phyloP scores from a whole-genome alignment of 441 rosid species.

The Theobroma grandiflorum region DNA sequence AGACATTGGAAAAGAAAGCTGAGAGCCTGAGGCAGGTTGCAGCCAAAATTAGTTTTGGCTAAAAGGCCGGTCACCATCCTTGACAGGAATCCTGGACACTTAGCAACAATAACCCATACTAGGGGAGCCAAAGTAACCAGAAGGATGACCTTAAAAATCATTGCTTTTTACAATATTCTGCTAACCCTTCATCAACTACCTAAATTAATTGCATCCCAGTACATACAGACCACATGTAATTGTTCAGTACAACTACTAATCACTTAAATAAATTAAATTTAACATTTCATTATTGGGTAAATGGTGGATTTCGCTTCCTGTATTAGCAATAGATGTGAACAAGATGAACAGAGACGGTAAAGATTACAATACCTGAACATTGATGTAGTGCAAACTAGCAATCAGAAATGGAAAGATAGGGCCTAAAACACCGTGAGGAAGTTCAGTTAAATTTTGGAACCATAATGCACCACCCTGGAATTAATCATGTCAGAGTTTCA shows the following conservation, averaged over 20 bases:
- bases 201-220: neutral
- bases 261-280: neutral
- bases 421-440: constrained; percentile 66
- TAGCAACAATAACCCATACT: neutral
- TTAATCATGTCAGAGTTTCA: constrained; percentile 30
- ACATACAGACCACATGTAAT: neutral
- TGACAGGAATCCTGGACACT: too few species aligned
- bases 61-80: too few species aligned
- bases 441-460: constrained; percentile 87
- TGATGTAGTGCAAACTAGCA: constrained; percentile 76
- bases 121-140: neutral
- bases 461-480: constrained; percentile 94
- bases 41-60: too few species aligned
- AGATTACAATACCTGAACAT: constrained; percentile 68
- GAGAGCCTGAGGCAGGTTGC: too few species aligned
- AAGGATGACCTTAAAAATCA: neutral
- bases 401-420: constrained; percentile 76
- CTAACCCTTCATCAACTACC: neutral
- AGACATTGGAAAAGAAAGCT: too few species aligned
- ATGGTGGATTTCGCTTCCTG: neutral
- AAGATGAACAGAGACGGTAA: neutral
- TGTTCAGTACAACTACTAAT: neutral
- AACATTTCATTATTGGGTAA: neutral
- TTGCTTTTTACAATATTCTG: neutral
- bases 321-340: neutral